phyloP scores from a whole-genome alignment of 495 filamentous ascomycete genomes.

The Darksidea phi region DNA sequence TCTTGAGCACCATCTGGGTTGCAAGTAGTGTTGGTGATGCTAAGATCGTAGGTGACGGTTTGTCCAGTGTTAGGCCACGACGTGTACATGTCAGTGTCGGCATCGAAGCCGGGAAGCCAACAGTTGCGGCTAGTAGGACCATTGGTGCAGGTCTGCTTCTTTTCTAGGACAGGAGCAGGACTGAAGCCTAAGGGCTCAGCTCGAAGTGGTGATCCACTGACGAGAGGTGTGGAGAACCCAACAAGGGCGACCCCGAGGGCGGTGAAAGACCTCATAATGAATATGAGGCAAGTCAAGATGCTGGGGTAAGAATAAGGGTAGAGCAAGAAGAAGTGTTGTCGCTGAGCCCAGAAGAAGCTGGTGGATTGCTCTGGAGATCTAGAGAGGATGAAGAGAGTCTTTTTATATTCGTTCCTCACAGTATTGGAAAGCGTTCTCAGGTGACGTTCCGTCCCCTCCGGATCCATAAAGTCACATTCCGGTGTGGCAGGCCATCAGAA shows the following conservation, averaged over 20 bases:
- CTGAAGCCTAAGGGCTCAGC: not conserved
- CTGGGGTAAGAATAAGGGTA: conserved; percentile 2
- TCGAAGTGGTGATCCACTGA: conserved; percentile 7
- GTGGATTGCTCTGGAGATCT: not conserved
- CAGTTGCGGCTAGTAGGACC: conserved; percentile 30
- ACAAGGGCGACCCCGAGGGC: conserved; percentile 21
- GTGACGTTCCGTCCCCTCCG: not conserved
- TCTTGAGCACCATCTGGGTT: conserved; percentile 31
- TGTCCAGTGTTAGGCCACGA: conserved; percentile 34
- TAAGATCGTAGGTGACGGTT: conserved; percentile 26
- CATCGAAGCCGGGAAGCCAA: conserved; percentile 31
- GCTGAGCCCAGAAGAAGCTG: not conserved
- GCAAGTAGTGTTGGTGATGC: conserved; percentile 36
- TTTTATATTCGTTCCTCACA: conserved; percentile 1
- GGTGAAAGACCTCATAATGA: conserved; percentile 19
- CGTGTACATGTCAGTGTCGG: conserved; percentile 31
- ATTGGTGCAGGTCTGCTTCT: conserved; percentile 29
- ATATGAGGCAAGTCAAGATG: not conserved
- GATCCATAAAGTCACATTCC: not conserved
- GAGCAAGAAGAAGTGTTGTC: not conserved
- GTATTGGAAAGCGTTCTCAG: not conserved
- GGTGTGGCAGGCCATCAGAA: not conserved
- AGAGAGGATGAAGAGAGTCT: not conserved
- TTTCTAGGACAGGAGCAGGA: conserved; percentile 2
- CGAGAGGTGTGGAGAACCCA: conserved; percentile 10